phyloP scores from a whole-genome alignment of 2,329 filamentous ascomycete genomes.

The Fusarium lyarnte region DNA sequence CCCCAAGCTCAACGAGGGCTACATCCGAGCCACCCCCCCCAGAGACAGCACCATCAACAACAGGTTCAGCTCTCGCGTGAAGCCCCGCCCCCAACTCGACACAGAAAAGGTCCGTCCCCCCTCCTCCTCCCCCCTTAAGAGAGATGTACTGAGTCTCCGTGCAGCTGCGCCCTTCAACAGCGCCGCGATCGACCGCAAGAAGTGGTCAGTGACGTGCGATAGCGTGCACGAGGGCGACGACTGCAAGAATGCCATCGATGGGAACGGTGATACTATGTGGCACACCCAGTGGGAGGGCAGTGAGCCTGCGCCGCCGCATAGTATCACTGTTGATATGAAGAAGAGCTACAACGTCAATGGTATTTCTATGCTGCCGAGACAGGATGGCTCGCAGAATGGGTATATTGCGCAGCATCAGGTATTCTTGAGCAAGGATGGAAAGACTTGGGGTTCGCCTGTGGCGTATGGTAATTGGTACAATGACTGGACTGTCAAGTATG shows the following conservation, averaged over 20 bases:
- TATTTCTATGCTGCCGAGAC: slow-evolving; percentile 25
- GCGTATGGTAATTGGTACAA: slow-evolving; percentile 27
- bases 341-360: slow-evolving; percentile 20
- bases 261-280: not conserved
- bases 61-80: not conserved
- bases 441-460: slow-evolving; percentile 15
- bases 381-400: slow-evolving; percentile 10
- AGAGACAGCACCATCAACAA: not conserved
- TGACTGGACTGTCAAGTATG: slow-evolving; percentile 18
- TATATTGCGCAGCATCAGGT: slow-evolving; percentile 16
- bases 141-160: slow-evolving; percentile 15
- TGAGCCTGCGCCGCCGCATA: slow-evolving; percentile 21
- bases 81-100: not conserved
- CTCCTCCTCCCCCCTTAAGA: not conserved
- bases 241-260: slow-evolving; percentile 20
- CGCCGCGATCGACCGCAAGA: slow-evolving; percentile 5
- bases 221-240: slow-evolving; percentile 9
- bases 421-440: slow-evolving; percentile 12
- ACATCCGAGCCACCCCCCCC: slow-evolving; percentile 3
- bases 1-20: slow-evolving; percentile 15
- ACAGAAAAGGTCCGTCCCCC: no score
- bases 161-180: slow-evolving; percentile 13
- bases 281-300: slow-evolving; percentile 15
- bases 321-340: slow-evolving; percentile 23
- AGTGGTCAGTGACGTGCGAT: slow-evolving; percentile 24